A percentile compares a stretch with the other conserved stretches of the same genome.
These are phyloP conservation scores for Tuber calosporum DNA, from an alignment of 495 filamentous ascomycete genomes.

Conservation along the genomic window DNA sequence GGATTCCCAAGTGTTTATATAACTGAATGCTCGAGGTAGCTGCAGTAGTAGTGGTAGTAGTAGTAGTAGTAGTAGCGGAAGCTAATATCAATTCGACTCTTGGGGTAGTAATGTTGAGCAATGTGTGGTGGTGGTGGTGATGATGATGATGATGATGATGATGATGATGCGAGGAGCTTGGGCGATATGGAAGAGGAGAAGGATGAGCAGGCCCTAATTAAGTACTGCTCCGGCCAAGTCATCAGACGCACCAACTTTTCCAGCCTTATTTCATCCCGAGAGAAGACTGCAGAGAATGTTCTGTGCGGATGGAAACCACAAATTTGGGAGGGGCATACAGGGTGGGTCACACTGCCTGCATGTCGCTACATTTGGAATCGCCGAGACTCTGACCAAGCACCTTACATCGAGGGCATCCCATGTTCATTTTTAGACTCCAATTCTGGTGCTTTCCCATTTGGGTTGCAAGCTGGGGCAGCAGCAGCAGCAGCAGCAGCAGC, in stretches of 20 bases:
- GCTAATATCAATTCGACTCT: neutral
- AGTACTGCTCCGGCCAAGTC: slow-evolving; percentile 23
- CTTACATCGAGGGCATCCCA: slow-evolving; percentile 39
- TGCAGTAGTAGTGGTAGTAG: neutral
- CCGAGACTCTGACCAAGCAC: slow-evolving; percentile 40
- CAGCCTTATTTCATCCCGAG: slow-evolving; percentile 34
- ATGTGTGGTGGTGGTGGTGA: slow-evolving; percentile 24
- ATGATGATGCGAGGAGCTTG: slow-evolving; percentile 38
- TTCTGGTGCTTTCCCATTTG: slow-evolving; percentile 16
- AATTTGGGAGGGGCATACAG: slow-evolving; percentile 28
- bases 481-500: too few relatives aligned
- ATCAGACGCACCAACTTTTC: neutral
- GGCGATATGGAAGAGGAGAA: slow-evolving; percentile 29
- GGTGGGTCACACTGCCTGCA: slow-evolving; percentile 35
- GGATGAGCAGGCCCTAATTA: slow-evolving; percentile 31
- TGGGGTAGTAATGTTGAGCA: neutral
- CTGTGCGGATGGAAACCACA: slow-evolving; percentile 37
- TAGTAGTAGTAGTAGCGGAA: neutral
- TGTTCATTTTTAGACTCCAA: slow-evolving; percentile 37
- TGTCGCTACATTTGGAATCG: slow-evolving; percentile 36
- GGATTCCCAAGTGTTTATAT: slow-evolving; percentile 17
- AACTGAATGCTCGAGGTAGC: neutral
- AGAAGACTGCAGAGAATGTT: slow-evolving; percentile 35
- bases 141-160: slow-evolving; percentile 38
- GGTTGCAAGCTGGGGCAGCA: slow-evolving; percentile 18